A percentile compares a stretch with the other conserved stretches of the same genome.
These are phyloP conservation scores for Populus simonii DNA, from an alignment of 345 rosid species.

Conservation along the genomic window DNA sequence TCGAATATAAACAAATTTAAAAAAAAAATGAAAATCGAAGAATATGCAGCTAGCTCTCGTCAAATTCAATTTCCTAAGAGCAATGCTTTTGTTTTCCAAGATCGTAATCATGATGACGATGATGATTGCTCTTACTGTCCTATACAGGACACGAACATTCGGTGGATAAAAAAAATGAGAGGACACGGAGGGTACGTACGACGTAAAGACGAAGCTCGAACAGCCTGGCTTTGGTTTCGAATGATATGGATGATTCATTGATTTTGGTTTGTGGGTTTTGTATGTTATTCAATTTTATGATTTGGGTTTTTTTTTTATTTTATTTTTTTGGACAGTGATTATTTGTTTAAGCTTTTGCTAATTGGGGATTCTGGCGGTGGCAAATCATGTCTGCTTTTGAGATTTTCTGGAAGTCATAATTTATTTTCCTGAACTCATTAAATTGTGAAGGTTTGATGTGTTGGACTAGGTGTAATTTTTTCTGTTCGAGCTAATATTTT, in stretches of 20 bases:
- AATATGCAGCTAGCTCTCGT: too few relatives aligned
- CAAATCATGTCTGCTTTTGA: constrained; percentile 28
- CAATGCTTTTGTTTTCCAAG: too few relatives aligned
- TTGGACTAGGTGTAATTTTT: neutral
- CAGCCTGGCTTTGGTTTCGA: neutral
- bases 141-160: neutral
- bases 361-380: constrained; percentile 28
- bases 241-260: neutral
- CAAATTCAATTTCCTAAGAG: too few relatives aligned
- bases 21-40: too few relatives aligned
- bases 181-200: neutral
- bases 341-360: constrained; percentile 23
- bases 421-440: neutral
- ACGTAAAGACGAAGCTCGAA: too few relatives aligned
- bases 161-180: neutral
- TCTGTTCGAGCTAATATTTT: too few relatives aligned
- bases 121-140: neutral
- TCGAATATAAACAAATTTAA: too few relatives aligned
- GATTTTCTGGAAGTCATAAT: constrained; percentile 18
- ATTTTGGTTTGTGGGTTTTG: neutral
- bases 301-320: neutral
- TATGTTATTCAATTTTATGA: neutral
- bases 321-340: constrained; percentile 5
- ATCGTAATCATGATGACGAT: neutral
- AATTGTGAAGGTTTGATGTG: neutral